These are phyloP conservation scores for Coffea canephora DNA, from an alignment of 257 asterid genomes.

Conservation along the genomic window DNA sequence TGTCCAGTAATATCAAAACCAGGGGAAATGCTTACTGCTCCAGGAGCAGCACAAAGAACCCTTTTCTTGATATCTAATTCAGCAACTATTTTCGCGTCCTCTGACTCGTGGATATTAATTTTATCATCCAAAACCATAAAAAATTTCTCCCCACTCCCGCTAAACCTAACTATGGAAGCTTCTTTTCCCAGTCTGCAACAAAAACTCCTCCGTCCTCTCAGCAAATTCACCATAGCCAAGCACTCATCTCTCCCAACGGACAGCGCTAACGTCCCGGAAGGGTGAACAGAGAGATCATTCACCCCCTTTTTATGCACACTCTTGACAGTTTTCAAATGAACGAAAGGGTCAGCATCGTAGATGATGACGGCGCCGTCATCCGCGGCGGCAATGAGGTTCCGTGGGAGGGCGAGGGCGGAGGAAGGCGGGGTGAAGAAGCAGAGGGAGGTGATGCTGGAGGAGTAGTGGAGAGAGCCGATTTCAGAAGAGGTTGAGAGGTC, in stretches of 20 bases:
- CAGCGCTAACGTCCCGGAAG: conserved; percentile 77
- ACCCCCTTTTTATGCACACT: conserved; percentile 57
- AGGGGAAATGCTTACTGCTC: conserved; percentile 38
- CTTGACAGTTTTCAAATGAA: conserved; percentile 66
- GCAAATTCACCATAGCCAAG: conserved; percentile 86
- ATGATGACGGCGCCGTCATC: conserved; percentile 66
- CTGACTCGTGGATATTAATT: conserved; percentile 65
- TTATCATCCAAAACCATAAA: conserved; percentile 70
- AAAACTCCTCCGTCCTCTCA: conserved; percentile 79
- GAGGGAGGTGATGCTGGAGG: conserved; percentile 74
- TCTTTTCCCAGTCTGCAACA: conserved; percentile 71
- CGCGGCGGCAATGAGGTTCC: conserved; percentile 70
- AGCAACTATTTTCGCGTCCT: conserved; percentile 57
- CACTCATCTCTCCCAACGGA: conserved; percentile 82
- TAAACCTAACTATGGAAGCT: conserved; percentile 57
- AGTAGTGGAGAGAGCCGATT: conserved; percentile 69
- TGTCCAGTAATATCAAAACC: neutral
- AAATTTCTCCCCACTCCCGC: conserved; percentile 58
- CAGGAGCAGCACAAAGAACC: conserved; percentile 78
- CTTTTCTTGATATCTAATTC: conserved; percentile 60
- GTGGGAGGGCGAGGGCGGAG: conserved; percentile 57
- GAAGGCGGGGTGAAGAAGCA: conserved; percentile 66
- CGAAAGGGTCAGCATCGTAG: conserved; percentile 87
- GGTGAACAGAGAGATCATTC: conserved; percentile 72
- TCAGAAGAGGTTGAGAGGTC: conserved; percentile 81